phyloP scores from a whole-genome alignment of 2,329 filamentous ascomycete genomes.

The Sphaerulina musiva region DNA sequence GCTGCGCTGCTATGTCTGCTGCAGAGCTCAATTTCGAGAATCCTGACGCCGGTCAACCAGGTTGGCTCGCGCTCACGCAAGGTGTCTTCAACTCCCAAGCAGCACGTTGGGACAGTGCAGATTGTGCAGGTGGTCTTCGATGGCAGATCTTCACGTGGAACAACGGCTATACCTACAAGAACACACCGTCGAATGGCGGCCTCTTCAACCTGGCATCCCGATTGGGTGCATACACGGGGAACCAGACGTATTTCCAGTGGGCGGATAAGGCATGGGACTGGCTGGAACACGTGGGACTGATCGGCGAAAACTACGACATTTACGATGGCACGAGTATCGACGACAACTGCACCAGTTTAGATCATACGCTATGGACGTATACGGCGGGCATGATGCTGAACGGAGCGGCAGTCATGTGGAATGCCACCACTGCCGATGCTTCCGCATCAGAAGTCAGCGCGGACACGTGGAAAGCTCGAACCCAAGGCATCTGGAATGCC shows the following conservation, averaged over 20 bases:
- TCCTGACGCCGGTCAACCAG: constrained; percentile 34
- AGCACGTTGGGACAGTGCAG: constrained; percentile 33
- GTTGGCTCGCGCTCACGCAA: constrained; percentile 42
- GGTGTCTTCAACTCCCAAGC: constrained; percentile 38
- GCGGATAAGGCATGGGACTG: constrained; percentile 40
- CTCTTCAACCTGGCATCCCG: constrained; percentile 47
- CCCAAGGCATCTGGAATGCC: constrained; percentile 24
- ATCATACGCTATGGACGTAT: constrained; percentile 46
- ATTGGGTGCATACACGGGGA: constrained; percentile 37
- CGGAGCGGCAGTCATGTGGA: constrained; percentile 40
- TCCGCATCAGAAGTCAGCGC: constrained; percentile 5
- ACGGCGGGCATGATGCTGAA: constrained; percentile 40
- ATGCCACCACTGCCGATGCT: constrained; percentile 13
- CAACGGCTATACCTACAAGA: constrained; percentile 50
- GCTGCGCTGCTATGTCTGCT: constrained; percentile 47
- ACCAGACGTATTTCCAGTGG: constrained; percentile 59
- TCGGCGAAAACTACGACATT: constrained; percentile 47
- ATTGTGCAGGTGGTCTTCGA: constrained; percentile 37
- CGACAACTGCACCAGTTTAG: constrained; percentile 42
- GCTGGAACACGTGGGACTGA: constrained; percentile 46
- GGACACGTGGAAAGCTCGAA: constrained; percentile 21
- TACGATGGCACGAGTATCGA: constrained; percentile 43
- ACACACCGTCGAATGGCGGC: constrained; percentile 50
- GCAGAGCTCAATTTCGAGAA: constrained; percentile 47
- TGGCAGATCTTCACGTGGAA: constrained; percentile 43